These are phyloP conservation scores for Aspergillus sp. DNA, from an alignment of 2,329 filamentous ascomycete species.

Conservation along the genomic window DNA sequence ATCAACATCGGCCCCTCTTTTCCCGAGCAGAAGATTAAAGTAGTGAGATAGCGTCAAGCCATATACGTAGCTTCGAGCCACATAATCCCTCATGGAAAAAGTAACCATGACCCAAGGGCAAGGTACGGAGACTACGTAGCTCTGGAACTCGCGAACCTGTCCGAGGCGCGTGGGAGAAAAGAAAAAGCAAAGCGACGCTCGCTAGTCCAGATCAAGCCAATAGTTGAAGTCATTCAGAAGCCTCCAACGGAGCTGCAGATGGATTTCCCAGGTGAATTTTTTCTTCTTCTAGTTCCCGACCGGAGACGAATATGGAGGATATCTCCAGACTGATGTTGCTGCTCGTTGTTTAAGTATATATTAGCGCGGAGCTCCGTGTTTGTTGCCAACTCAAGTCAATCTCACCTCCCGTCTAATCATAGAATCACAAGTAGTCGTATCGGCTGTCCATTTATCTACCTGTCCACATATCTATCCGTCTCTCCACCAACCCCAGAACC, in stretches of 20 bases:
- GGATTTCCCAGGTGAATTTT: not conserved
- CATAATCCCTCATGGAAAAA: not conserved
- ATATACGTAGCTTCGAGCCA: not conserved
- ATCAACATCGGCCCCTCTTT: not conserved
- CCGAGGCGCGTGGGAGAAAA: not conserved
- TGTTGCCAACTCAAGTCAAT: not conserved
- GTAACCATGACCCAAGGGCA: not conserved
- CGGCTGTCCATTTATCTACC: not conserved
- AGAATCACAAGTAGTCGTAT: not conserved
- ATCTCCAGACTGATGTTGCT: not conserved
- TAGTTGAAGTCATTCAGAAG: not conserved
- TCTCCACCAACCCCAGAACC: not conserved
- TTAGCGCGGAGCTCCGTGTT: not conserved
- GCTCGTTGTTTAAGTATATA: not conserved
- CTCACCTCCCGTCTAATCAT: not conserved
- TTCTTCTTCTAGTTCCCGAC: not conserved
- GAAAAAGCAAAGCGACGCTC: not conserved
- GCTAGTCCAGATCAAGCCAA: not conserved
- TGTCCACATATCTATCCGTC: not conserved
- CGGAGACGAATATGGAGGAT: not conserved
- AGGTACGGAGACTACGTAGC: not conserved
- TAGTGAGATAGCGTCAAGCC: not conserved
- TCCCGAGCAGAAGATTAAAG: not conserved
- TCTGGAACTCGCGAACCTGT: not conserved
- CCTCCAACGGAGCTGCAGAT: not conserved